phyloP scores from a whole-genome alignment of 306 rosid species.

The Cucumis hystrix region DNA sequence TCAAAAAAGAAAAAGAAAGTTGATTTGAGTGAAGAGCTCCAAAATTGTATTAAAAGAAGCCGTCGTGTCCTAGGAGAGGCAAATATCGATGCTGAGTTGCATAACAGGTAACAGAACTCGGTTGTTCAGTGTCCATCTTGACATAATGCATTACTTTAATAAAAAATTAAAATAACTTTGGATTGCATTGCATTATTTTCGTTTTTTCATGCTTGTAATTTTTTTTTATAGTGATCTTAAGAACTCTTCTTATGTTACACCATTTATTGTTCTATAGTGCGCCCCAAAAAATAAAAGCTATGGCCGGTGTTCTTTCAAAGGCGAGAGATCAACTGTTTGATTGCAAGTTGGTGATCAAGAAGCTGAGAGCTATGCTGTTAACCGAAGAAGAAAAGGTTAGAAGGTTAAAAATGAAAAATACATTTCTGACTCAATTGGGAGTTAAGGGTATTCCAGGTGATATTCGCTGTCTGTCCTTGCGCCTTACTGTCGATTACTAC shows the following conservation, averaged over 20 bases:
- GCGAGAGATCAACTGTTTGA: slow-evolving; percentile 69
- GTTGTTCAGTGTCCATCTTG: neutral
- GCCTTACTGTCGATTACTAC: slow-evolving; percentile 75
- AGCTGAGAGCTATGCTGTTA: slow-evolving; percentile 89
- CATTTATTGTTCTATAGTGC: slow-evolving; percentile 38
- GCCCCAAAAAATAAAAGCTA: slow-evolving; percentile 45
- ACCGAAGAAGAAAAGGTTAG: slow-evolving; percentile 84
- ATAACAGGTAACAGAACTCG: slow-evolving; percentile 38
- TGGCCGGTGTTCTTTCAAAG: slow-evolving; percentile 70
- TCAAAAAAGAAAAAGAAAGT: slow-evolving; percentile 51
- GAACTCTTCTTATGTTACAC: neutral
- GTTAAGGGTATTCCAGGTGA: slow-evolving; percentile 90
- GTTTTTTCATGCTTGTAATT: slow-evolving; percentile 10
- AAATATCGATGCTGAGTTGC: slow-evolving; percentile 51
- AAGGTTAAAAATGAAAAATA: slow-evolving; percentile 78
- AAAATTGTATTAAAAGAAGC: slow-evolving; percentile 44
- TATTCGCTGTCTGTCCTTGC: slow-evolving; percentile 85
- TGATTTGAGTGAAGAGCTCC: slow-evolving; percentile 46
- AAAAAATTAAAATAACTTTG: neutral
- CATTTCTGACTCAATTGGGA: slow-evolving; percentile 87
- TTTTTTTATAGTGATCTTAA: neutral
- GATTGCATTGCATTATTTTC: neutral
- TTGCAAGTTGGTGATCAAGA: slow-evolving; percentile 68
- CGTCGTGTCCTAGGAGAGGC: slow-evolving; percentile 67
- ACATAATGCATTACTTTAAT: neutral